A percentile compares a stretch with the other conserved stretches of the same genome.
These are phyloP conservation scores for Gloeophyllum trabeum DNA, from an alignment of 768 basidiomycete species.

Conservation along the genomic window DNA sequence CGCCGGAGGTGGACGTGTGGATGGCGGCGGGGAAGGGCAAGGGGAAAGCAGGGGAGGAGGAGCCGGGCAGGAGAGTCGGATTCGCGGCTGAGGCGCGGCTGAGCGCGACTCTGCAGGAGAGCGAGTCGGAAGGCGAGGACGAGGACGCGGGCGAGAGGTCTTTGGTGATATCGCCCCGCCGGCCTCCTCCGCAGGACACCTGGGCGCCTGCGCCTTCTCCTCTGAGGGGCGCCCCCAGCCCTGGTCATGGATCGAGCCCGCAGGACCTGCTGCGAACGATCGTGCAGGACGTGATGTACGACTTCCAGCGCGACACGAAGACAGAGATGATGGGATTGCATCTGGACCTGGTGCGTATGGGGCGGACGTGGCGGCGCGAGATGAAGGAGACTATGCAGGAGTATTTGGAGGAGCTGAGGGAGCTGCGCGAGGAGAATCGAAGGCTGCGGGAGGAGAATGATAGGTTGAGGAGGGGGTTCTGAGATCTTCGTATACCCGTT, in stretches of 20 bases:
- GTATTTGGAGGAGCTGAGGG: conserved; percentile 42
- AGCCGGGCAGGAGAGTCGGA: conserved; percentile 31
- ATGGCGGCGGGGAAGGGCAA: conserved; percentile 27
- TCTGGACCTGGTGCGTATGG: conserved; percentile 63
- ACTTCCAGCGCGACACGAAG: conserved; percentile 58
- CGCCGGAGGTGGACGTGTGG: conserved; percentile 44
- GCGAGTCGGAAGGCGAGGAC: conserved; percentile 7
- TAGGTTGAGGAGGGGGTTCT: conserved; percentile 29
- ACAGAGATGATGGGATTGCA: conserved; percentile 70
- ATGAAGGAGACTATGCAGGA: conserved; percentile 51
- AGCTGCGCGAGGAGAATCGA: conserved; percentile 32
- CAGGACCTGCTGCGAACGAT: conserved; percentile 56
- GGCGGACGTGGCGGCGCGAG: conserved; percentile 56
- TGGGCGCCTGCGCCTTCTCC: conserved; percentile 13
- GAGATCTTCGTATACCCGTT: not conserved
- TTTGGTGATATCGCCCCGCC: conserved; percentile 45
- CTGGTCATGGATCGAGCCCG: conserved; percentile 22
- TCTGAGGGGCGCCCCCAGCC: no score
- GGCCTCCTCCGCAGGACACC: conserved; percentile 16
- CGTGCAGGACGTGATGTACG: conserved; percentile 62
- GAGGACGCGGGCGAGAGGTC: conserved; percentile 12
- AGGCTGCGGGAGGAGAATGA: conserved; percentile 59
- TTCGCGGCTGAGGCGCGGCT: conserved; percentile 31
- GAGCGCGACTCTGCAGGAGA: conserved; percentile 4
- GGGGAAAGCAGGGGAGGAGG: conserved; percentile 12